These are phyloP conservation scores for Cercospora sojina DNA, from an alignment of 2,329 filamentous ascomycete species.

Conservation along the genomic window DNA sequence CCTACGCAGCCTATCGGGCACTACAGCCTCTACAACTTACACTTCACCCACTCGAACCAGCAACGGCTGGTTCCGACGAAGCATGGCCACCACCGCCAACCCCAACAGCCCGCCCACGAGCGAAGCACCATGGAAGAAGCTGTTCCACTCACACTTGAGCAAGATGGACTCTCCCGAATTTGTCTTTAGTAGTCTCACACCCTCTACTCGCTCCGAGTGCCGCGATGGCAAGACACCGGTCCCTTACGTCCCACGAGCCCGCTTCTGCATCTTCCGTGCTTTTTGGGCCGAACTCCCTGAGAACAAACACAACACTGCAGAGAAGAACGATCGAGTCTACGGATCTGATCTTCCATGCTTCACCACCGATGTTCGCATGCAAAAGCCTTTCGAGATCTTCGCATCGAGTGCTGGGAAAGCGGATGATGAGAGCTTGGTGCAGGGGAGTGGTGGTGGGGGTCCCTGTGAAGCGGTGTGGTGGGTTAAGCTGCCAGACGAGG, in stretches of 20 bases:
- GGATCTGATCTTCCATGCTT: constrained; percentile 77
- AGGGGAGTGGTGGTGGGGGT: constrained; percentile 62
- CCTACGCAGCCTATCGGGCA: constrained; percentile 42
- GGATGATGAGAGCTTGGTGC: constrained; percentile 43
- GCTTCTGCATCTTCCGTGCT: constrained; percentile 82
- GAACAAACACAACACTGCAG: constrained; percentile 71
- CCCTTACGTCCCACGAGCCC: constrained; percentile 56
- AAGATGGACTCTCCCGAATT: constrained; percentile 53
- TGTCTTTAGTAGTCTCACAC: constrained; percentile 52
- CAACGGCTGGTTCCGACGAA: constrained; percentile 31
- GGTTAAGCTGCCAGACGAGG: constrained; percentile 52
- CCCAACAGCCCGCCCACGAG: constrained; percentile 35
- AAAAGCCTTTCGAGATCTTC: constrained; percentile 73
- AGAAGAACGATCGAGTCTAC: constrained; percentile 67
- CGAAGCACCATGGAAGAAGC: constrained; percentile 53
- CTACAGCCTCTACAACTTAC: constrained; percentile 13
- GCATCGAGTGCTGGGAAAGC: constrained; percentile 51
- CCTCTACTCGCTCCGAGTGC: constrained; percentile 28
- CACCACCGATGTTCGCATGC: constrained; percentile 86
- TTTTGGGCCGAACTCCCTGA: constrained; percentile 73
- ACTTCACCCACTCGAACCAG: neutral
- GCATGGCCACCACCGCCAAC: constrained; percentile 49
- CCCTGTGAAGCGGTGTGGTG: constrained; percentile 83
- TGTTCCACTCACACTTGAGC: constrained; percentile 51
- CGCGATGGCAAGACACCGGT: constrained; percentile 38